Percentiles rank a stretch among this genome's conserved stretches.
phyloP scores from a whole-genome alignment of 306 rosid species.

The Quercus glauca region DNA sequence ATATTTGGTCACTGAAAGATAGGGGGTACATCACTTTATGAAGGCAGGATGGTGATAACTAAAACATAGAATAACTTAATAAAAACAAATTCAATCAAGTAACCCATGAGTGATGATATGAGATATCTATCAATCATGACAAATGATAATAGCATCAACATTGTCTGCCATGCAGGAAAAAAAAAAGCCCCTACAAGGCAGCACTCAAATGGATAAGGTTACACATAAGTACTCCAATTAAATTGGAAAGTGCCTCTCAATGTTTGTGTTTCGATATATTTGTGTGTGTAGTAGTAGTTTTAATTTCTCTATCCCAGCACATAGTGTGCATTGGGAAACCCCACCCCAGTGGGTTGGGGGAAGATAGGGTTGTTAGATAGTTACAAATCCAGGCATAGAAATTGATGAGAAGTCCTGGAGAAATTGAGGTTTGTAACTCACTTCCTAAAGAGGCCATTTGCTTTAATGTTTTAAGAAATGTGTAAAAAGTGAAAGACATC shows the following conservation, averaged over 20 bases:
- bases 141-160: not conserved
- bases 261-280: not conserved
- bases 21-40: not conserved
- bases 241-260: not conserved
- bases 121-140: not conserved
- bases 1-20: conserved; percentile 6
- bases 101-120: not conserved
- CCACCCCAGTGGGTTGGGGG: not conserved
- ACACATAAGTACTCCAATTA: not conserved
- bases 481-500: not conserved
- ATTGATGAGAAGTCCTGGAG: not conserved
- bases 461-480: not conserved
- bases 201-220: too few relatives aligned
- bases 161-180: not conserved
- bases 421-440: not conserved
- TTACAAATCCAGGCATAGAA: not conserved
- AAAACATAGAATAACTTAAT: not conserved
- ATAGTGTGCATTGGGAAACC: too few relatives aligned
- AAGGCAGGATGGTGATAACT: not conserved
- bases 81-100: conserved; percentile 1
- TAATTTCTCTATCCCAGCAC: too few relatives aligned
- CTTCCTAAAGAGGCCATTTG: not conserved
- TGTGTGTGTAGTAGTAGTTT: too few relatives aligned
- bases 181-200: too few relatives aligned
- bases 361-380: not conserved